phyloP scores from a whole-genome alignment of 345 rosid species.

The Rubroshorea leprosula region DNA sequence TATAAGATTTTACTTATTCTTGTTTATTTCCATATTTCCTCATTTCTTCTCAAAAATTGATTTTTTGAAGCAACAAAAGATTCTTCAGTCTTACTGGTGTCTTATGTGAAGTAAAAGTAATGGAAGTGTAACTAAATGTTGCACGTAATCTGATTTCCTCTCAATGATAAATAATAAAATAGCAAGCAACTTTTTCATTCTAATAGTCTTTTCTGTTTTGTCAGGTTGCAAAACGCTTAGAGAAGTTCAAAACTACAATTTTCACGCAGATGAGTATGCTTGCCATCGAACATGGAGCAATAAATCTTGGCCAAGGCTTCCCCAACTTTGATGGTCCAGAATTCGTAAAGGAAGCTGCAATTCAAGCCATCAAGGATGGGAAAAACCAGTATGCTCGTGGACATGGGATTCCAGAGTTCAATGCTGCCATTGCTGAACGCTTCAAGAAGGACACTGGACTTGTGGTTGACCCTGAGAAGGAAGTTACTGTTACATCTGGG shows the following conservation, averaged over 20 bases:
- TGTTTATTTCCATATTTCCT: no score
- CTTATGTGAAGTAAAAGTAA: no score
- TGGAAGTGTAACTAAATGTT: no score
- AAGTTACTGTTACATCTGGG: slow-evolving; percentile 86
- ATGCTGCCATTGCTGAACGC: slow-evolving; percentile 60
- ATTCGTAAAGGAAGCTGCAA: slow-evolving; percentile 88
- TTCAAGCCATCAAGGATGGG: slow-evolving; percentile 83
- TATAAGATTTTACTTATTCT: no score
- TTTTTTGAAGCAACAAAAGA: no score
- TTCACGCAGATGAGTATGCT: slow-evolving; percentile 91
- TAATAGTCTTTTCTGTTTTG: not conserved
- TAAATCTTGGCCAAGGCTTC: slow-evolving; percentile 93
- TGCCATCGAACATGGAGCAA: slow-evolving; percentile 79
- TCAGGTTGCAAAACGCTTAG: slow-evolving; percentile 87
- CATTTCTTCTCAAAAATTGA: no score
- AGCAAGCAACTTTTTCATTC: not conserved
- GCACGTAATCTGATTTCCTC: no score
- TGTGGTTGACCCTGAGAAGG: slow-evolving; percentile 77
- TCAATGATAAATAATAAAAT: not conserved
- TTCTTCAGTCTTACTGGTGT: no score
- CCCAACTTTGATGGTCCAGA: slow-evolving; percentile 98
- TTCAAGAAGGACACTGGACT: slow-evolving; percentile 74
- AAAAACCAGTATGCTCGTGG: slow-evolving; percentile 98
- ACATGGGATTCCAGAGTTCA: slow-evolving; percentile 65
- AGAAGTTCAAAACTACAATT: slow-evolving; percentile 93